phyloP scores from a whole-genome alignment of 1,139 yeast species.

The Geotrichum cucujoidarum region DNA sequence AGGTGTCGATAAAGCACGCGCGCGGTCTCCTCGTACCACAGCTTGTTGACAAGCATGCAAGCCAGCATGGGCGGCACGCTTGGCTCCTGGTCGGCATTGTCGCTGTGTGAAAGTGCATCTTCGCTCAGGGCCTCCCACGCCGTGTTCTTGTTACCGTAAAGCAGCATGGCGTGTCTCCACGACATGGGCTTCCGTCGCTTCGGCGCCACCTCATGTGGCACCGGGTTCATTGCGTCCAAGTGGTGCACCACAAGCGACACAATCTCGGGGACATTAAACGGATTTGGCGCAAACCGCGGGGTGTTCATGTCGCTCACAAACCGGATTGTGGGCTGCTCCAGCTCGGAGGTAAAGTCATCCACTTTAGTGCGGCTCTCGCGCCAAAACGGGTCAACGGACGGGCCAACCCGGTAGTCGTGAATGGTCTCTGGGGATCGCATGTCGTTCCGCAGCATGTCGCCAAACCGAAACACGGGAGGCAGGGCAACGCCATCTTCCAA shows the following conservation, averaged over 20 bases:
- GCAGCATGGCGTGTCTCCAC: constrained; percentile 53
- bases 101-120: constrained; percentile 16
- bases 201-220: constrained; percentile 59
- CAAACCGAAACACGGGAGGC: not conserved
- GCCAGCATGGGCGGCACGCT: constrained; percentile 9
- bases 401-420: constrained; percentile 3
- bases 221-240: constrained; percentile 47
- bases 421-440: not conserved
- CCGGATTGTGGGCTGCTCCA: constrained; percentile 4
- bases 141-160: constrained; percentile 49
- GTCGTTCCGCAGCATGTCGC: not conserved
- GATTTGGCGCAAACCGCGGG: constrained; percentile 6
- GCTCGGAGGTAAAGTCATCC: not conserved
- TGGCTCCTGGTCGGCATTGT: not conserved
- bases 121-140: constrained; percentile 52
- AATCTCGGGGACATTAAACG: constrained; percentile 62
- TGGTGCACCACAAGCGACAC: constrained; percentile 54
- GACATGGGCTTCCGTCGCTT: constrained; percentile 63
- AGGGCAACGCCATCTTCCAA: not conserved
- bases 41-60: constrained; percentile 62
- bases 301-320: constrained; percentile 2
- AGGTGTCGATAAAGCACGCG: constrained; percentile 53
- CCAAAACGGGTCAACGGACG: constrained; percentile 5
- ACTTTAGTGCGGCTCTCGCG: not conserved
- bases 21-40: constrained; percentile 56